A percentile compares a stretch with the other conserved stretches of the same genome.
Evolutionary conservation across 495 filamentous ascomycete species (phyloP).

Genomic region (Tuber brumale): DNA sequence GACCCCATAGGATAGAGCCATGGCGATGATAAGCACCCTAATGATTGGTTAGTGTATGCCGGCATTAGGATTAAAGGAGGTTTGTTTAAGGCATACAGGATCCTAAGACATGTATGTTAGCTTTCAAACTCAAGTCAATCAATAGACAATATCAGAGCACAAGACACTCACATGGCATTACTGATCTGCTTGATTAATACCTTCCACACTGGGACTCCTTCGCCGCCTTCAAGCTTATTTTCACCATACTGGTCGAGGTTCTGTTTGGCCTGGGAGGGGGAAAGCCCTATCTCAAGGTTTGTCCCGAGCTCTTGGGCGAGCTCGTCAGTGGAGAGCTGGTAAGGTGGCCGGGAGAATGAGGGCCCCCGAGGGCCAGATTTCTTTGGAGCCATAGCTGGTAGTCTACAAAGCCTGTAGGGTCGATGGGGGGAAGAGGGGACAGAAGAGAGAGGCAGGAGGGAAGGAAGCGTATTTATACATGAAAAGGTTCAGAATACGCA

Average conservation of each 20-base stretch:
- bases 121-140: slow-evolving; percentile 24
- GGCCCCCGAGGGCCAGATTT: slow-evolving; percentile 11
- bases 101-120: slow-evolving; percentile 35
- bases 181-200: slow-evolving; percentile 59
- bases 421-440: background rate
- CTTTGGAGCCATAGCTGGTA: slow-evolving; percentile 18
- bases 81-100: slow-evolving; percentile 26
- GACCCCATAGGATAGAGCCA: slow-evolving; percentile 75
- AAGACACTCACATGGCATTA: slow-evolving; percentile 57
- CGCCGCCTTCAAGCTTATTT: slow-evolving; percentile 60
- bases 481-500: background rate
- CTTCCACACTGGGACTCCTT: slow-evolving; percentile 56
- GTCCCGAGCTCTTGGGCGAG: slow-evolving; percentile 50
- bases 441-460: slow-evolving; percentile 9
- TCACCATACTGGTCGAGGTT: slow-evolving; percentile 51
- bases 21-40: slow-evolving; percentile 71
- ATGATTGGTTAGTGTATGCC: slow-evolving; percentile 21
- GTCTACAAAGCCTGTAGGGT: slow-evolving; percentile 5
- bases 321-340: slow-evolving; percentile 45
- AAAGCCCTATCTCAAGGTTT: slow-evolving; percentile 56
- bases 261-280: slow-evolving; percentile 47
- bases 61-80: background rate
- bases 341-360: slow-evolving; percentile 35
- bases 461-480: slow-evolving; percentile 29
- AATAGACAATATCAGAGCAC: slow-evolving; percentile 22